A percentile compares a stretch with the other conserved stretches of the same genome.
Conservation (phyloP, 129 eudicot species). For the Oenanthe sinensis region DNA sequence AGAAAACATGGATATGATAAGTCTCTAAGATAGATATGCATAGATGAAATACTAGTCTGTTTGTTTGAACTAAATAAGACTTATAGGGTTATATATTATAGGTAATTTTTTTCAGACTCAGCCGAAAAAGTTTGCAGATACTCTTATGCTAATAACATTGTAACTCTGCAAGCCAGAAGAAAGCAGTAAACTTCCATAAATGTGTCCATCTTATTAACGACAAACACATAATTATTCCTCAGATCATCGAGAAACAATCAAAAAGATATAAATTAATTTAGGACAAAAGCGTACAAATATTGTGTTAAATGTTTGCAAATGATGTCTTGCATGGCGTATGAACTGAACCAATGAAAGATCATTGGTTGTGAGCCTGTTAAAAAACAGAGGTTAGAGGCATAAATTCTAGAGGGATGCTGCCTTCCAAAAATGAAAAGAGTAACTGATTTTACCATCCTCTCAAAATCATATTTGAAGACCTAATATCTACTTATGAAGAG, state of each 20-base stretch:
- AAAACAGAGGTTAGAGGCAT: not conserved
- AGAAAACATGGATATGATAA: not conserved
- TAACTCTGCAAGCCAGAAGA: too few species aligned
- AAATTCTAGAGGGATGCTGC: not conserved
- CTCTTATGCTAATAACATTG: too few species aligned
- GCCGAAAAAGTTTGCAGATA: too few species aligned
- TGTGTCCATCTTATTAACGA: too few species aligned
- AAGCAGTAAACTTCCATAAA: too few species aligned
- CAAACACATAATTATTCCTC: too few species aligned
- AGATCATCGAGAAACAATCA: too few species aligned
- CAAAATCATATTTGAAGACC: not conserved
- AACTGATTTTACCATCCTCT: not conserved
- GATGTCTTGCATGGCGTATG: not conserved
- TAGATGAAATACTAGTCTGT: too few species aligned
- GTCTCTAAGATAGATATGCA: not conserved
- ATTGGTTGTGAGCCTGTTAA: not conserved
- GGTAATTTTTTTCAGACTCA: too few species aligned
- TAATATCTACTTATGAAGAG: not conserved
- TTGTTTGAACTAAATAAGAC: too few species aligned
- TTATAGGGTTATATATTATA: too few species aligned
- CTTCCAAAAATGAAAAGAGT: not conserved
- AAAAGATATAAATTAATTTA: not conserved
- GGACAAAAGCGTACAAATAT: not conserved
- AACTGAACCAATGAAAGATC: not conserved
- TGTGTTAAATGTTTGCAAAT: not conserved